Conservation (phyloP, 306 rosid species). For the Cucumis melo region DNA sequence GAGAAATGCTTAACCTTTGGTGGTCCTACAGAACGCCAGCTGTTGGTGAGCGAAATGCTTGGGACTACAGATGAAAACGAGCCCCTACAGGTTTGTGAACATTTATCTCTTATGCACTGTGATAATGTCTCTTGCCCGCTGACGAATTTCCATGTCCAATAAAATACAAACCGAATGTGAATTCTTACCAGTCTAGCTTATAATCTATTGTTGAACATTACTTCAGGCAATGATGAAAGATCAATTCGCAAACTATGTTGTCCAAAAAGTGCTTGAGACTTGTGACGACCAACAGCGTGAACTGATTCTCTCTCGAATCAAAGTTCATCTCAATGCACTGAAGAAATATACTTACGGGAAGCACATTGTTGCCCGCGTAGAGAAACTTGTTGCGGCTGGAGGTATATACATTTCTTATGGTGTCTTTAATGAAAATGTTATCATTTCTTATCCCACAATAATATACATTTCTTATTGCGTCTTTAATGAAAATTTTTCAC, state of each 20-base stretch:
- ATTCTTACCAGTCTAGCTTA: not conserved
- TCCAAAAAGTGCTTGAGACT: conserved; percentile 91
- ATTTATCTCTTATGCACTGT: not conserved
- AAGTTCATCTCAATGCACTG: conserved; percentile 91
- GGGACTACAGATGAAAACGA: conserved; percentile 93
- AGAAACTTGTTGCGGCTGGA: conserved; percentile 97
- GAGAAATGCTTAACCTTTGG: conserved; percentile 88
- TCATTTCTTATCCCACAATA: no score
- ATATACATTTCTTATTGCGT: not conserved
- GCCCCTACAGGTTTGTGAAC: conserved; percentile 76
- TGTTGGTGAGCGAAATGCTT: conserved; percentile 87
- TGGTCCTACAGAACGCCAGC: conserved; percentile 68
- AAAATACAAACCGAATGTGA: not conserved
- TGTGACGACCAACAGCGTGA: conserved; percentile 95
- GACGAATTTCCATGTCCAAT: not conserved
- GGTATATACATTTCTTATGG: conserved; percentile 23
- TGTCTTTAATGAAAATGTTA: not conserved
- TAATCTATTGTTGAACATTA: not conserved
- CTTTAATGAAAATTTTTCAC: not conserved
- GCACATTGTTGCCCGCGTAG: conserved; percentile 93
- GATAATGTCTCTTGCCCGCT: not conserved
- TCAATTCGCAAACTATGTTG: conserved; percentile 91
- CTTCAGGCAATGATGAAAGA: conserved; percentile 87
- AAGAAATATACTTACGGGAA: conserved; percentile 92
- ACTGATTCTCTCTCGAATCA: conserved; percentile 79